A percentile compares a stretch with the other conserved stretches of the same genome.
phyloP scores from a whole-genome alignment of 2,329 filamentous ascomycete genomes.

The Pezicula carpinea region DNA sequence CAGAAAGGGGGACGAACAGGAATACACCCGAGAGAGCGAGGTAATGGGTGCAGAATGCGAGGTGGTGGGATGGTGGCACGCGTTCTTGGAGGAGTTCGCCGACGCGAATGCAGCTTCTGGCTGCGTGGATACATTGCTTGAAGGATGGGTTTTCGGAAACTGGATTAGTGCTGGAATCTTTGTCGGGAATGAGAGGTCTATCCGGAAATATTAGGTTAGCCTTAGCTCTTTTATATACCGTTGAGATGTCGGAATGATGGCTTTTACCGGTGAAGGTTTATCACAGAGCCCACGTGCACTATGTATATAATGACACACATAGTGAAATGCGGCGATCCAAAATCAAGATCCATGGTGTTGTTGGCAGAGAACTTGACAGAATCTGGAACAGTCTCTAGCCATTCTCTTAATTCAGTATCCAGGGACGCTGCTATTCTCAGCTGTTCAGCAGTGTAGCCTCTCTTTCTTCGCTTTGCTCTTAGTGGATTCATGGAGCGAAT shows the following conservation, averaged over 20 bases:
- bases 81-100: neutral
- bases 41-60: neutral
- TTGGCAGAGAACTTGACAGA: conserved; percentile 24
- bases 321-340: conserved; percentile 16
- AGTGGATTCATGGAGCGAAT: conserved; percentile 12
- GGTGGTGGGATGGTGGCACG: neutral
- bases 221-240: neutral
- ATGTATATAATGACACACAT: conserved; percentile 28
- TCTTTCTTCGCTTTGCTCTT: neutral
- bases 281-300: conserved; percentile 7
- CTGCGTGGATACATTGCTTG: neutral
- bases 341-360: conserved; percentile 1
- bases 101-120: neutral
- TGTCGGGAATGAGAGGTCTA: neutral
- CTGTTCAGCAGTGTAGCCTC: neutral
- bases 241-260: too few relatives aligned
- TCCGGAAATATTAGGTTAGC: neutral
- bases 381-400: conserved; percentile 20
- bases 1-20: neutral
- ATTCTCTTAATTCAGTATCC: conserved; percentile 15
- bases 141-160: neutral
- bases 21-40: neutral
- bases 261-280: neutral
- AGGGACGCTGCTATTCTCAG: conserved; percentile 10
- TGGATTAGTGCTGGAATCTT: neutral